phyloP scores from a whole-genome alignment of 805 yeast genomes.

The Naumovozyma castellii region DNA sequence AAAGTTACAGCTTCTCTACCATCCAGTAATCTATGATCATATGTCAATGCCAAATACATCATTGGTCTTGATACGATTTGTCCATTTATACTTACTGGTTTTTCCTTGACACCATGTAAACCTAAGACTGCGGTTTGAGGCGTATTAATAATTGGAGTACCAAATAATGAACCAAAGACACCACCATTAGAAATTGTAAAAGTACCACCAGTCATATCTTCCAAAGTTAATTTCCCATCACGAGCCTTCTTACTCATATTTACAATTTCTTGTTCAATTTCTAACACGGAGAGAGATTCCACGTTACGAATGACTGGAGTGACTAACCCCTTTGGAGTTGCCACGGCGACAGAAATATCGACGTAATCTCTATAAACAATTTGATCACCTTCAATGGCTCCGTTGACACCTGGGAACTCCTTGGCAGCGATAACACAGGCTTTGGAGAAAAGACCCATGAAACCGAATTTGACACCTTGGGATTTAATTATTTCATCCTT shows the following conservation, averaged over 20 bases:
- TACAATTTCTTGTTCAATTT: slow-evolving; percentile 78
- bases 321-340: slow-evolving; percentile 97
- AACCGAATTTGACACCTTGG: slow-evolving; percentile 91
- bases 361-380: slow-evolving; percentile 93
- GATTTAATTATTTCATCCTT: slow-evolving; percentile 93
- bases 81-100: slow-evolving; percentile 94
- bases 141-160: slow-evolving; percentile 96
- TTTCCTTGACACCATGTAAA: slow-evolving; percentile 92
- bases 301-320: slow-evolving; percentile 97
- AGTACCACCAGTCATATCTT: slow-evolving; percentile 99
- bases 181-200: slow-evolving; percentile 99
- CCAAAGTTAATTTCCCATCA: slow-evolving; percentile 90
- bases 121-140: slow-evolving; percentile 98
- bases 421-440: slow-evolving; percentile 89
- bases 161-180: slow-evolving; percentile 93
- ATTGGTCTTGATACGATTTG: slow-evolving; percentile 95
- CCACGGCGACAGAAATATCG: slow-evolving; percentile 93
- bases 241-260: slow-evolving; percentile 85
- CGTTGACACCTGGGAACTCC: slow-evolving; percentile 91
- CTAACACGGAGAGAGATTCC: slow-evolving; percentile 79
- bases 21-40: slow-evolving; percentile 95
- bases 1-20: slow-evolving; percentile 98
- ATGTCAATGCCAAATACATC: slow-evolving; percentile 98
- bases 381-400: slow-evolving; percentile 88
- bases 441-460: slow-evolving; percentile 97